Evolutionary conservation across 495 filamentous ascomycete species (phyloP).

Genomic region (Usnea hakonensis): DNA sequence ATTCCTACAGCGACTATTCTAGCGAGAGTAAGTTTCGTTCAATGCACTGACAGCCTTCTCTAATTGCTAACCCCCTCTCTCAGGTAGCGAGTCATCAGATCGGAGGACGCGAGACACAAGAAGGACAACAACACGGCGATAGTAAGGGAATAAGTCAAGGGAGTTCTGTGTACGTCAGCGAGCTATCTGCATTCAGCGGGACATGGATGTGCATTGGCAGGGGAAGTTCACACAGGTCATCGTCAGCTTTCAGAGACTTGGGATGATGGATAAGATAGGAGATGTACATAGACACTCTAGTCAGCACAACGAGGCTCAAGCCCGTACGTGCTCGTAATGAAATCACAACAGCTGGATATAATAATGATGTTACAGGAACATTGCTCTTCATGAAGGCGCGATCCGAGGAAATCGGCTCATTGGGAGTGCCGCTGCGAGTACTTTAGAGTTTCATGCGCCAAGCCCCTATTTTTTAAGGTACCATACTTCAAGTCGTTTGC

Average conservation of each 20-base stretch:
- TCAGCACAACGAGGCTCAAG: not conserved
- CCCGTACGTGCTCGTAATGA: not conserved
- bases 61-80: slow-evolving; percentile 23
- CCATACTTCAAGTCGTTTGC: too few species aligned
- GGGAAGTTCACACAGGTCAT: not conserved
- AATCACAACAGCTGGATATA: not conserved
- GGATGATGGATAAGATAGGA: not conserved
- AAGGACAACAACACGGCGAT: slow-evolving; percentile 33
- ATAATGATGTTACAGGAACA: not conserved
- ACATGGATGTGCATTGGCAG: slow-evolving; percentile 1
- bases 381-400: not conserved
- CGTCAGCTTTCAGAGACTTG: not conserved
- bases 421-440: not conserved
- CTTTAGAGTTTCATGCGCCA: not conserved
- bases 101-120: slow-evolving; percentile 41
- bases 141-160: not conserved
- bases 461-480: not conserved
- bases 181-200: slow-evolving; percentile 22
- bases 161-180: not conserved
- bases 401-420: too few species aligned
- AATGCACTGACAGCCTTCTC: slow-evolving; percentile 21
- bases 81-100: slow-evolving; percentile 46
- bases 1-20: slow-evolving; percentile 39
- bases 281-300: not conserved
- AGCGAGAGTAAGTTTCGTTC: slow-evolving; percentile 29